Conservation (phyloP, 2,329 filamentous ascomycete species). For the Talaromyces sp. region DNA sequence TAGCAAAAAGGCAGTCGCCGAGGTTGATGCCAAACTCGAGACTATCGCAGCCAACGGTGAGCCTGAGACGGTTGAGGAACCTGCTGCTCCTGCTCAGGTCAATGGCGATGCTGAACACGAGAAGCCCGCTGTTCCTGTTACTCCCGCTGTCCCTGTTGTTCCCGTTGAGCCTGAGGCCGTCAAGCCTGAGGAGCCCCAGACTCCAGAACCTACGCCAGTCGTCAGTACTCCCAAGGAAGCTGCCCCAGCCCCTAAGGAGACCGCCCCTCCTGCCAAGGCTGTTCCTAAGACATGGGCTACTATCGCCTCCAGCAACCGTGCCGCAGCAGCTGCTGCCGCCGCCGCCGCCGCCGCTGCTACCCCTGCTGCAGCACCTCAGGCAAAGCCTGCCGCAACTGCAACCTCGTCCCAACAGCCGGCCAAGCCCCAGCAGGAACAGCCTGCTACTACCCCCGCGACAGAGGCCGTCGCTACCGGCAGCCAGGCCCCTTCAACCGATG, state of each 20-base stretch:
- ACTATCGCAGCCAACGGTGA: slow-evolving; percentile 50
- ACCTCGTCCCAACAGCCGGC: slow-evolving; percentile 22
- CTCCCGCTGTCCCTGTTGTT: slow-evolving; percentile 31
- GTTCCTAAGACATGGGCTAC: slow-evolving; percentile 63
- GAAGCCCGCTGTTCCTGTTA: slow-evolving; percentile 23
- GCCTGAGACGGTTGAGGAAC: slow-evolving; percentile 32
- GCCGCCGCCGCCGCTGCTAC: slow-evolving; percentile 54
- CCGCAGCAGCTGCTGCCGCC: slow-evolving; percentile 36
- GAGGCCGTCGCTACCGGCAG: slow-evolving; percentile 58
- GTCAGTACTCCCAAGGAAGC: slow-evolving; percentile 49
- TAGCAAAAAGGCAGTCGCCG: slow-evolving; percentile 47
- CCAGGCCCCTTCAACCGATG: slow-evolving; percentile 72
- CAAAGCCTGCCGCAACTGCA: slow-evolving; percentile 28
- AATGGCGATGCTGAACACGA: slow-evolving; percentile 30
- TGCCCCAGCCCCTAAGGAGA: slow-evolving; percentile 54
- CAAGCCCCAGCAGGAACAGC: slow-evolving; percentile 33
- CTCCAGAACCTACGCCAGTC: slow-evolving; percentile 58
- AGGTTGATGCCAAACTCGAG: slow-evolving; percentile 75
- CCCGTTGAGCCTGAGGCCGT: slow-evolving; percentile 42
- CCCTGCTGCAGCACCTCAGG: slow-evolving; percentile 32
- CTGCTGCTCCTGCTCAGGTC: slow-evolving; percentile 34
- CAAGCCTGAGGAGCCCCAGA: slow-evolving; percentile 63
- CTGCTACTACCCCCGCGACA: slow-evolving; percentile 40
- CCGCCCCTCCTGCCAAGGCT: slow-evolving; percentile 51
- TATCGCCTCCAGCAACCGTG: slow-evolving; percentile 53